Evolutionary conservation across 208 protist genomes (phyloP), one percentile per base, ranked within the genome.

Genomic region (Blechomonas ayalai): DNA sequence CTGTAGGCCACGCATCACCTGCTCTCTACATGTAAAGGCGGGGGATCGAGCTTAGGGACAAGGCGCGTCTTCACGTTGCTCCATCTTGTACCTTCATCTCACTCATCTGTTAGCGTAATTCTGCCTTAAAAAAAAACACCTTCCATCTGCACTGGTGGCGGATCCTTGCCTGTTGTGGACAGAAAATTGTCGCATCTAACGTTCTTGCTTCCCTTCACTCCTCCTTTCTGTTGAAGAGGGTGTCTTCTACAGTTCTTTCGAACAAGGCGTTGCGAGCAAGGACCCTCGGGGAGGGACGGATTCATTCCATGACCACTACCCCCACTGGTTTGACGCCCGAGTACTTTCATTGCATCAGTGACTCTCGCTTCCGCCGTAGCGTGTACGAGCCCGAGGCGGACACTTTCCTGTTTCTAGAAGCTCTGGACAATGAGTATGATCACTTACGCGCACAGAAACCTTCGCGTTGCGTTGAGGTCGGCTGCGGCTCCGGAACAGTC

Each of bases 321-420:
- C 27, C n/a, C n/a, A n/a, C n/a, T n/a, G n/a, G n/a, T n/a, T n/a
- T 46, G 9, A 85, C 86, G 1, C 86, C 86, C 15, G 77, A 88
- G 48, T 95, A 95, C 67, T 86, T 71, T 37, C 80, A 90, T 54
- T 91, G 79, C 48, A 50, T 95, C 43, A 61, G 55, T 0, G 80
- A 94, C 27, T 13, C 56, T 0, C 65, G 54, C n/a, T 80, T 88
- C 37, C 82, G 80, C 27, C 37, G 54, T 24, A 72, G 49, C 41
- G 86, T 94, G 18, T 94, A 94, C 53, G 86, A 87, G 61, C 86
- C 86, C 4, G 86, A 94, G 69, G 86, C 82, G 2, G 86, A 94
- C 50, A 91, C 80, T 8, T 94, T 94, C 65, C 57, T 94, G 4
- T 73, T 94, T 19, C 56, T 94, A 0, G 79, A 87, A 20, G 76